A percentile compares a stretch with the other conserved stretches of the same genome.
phyloP scores from a whole-genome alignment of 2,329 filamentous ascomycete genomes.

The Diplodia seriata region DNA sequence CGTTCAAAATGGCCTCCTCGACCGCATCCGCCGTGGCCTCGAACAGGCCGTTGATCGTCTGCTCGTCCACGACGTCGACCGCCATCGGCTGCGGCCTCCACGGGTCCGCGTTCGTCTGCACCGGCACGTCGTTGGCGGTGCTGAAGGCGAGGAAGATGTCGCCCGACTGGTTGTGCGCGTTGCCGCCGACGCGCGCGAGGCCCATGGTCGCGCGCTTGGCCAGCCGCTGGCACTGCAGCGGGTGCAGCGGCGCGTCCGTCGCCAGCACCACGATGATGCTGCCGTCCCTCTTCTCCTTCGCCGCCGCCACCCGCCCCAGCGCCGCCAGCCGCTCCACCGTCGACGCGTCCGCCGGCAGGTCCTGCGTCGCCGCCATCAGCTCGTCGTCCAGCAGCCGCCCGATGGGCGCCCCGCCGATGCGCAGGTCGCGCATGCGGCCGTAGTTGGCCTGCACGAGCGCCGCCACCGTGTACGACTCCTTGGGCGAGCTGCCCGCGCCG shows the following conservation, averaged over 20 bases:
- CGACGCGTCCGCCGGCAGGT: conserved; percentile 39
- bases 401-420: conserved; percentile 67
- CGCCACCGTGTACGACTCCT: conserved; percentile 62
- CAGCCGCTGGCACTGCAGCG: conserved; percentile 63
- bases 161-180: conserved; percentile 67
- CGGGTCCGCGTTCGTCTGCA: conserved; percentile 49
- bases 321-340: conserved; percentile 41
- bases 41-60: conserved; percentile 67
- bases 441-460: conserved; percentile 72
- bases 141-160: conserved; percentile 74
- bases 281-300: conserved; percentile 63
- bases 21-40: conserved; percentile 68
- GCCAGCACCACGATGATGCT: conserved; percentile 67
- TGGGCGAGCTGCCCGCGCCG: conserved; percentile 33
- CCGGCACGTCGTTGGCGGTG: conserved; percentile 62
- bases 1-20: conserved; percentile 72
- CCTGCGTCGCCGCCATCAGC: conserved; percentile 50
- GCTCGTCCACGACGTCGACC: conserved; percentile 62
- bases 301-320: conserved; percentile 41
- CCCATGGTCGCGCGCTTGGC: conserved; percentile 69
- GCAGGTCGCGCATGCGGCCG: conserved; percentile 62
- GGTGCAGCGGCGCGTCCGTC: conserved; percentile 67
- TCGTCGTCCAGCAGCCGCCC: conserved; percentile 61
- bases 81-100: conserved; percentile 52
- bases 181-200: conserved; percentile 65